These are phyloP conservation scores for Trichothecium sympodiale DNA, from an alignment of 2,329 filamentous ascomycete species.

Conservation along the genomic window DNA sequence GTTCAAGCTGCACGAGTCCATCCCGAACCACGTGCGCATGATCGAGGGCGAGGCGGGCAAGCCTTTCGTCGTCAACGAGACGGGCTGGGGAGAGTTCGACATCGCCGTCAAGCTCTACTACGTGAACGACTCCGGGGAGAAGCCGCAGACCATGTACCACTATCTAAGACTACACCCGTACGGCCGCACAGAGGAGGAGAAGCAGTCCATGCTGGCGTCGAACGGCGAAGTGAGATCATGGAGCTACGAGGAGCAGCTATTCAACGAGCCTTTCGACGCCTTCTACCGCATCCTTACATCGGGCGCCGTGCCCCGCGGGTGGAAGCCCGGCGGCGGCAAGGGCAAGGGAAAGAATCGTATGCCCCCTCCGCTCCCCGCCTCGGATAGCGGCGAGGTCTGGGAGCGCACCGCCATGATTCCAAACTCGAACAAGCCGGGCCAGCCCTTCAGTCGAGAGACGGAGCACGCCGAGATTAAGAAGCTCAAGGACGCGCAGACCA, in stretches of 20 bases:
- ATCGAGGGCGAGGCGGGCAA: conserved; percentile 60
- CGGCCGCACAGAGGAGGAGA: conserved; percentile 68
- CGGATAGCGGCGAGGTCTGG: conserved; percentile 39
- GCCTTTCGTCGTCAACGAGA: conserved; percentile 78
- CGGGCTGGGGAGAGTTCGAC: conserved; percentile 96
- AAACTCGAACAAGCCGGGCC: conserved; percentile 50
- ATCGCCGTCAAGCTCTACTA: conserved; percentile 95
- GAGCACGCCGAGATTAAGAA: conserved; percentile 53
- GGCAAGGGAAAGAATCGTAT: conserved; percentile 26
- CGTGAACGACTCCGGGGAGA: conserved; percentile 76
- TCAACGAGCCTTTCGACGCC: conserved; percentile 91
- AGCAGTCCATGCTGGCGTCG: conserved; percentile 44
- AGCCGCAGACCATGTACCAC: conserved; percentile 92
- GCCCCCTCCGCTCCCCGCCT: conserved; percentile 22
- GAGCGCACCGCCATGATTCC: conserved; percentile 69
- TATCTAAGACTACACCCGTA: conserved; percentile 86
- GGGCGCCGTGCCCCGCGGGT: conserved; percentile 47
- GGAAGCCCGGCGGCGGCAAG: conserved; percentile 19
- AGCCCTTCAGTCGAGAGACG: conserved; percentile 63
- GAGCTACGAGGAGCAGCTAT: conserved; percentile 87
- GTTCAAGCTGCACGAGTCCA: conserved; percentile 97
- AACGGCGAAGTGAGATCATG: conserved; percentile 62
- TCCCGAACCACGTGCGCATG: conserved; percentile 75
- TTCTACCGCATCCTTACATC: conserved; percentile 81
- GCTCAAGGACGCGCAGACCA: conserved; percentile 51